These are phyloP conservation scores for Chondrus crispus DNA, from an alignment of 23 red algal genomes.

Conservation along the genomic window DNA sequence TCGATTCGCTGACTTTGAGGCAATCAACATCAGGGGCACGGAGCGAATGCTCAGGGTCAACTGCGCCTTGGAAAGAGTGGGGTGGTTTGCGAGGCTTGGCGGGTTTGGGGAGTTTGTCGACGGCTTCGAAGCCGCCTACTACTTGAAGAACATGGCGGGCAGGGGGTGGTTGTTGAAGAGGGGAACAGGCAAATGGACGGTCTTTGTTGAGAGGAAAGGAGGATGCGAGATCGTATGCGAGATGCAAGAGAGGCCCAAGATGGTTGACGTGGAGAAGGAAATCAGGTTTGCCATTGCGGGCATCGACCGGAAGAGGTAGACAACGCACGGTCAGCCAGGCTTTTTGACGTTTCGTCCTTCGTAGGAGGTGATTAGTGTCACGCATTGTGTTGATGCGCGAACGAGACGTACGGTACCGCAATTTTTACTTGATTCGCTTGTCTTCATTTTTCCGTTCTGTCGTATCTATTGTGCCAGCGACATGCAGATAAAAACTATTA, in stretches of 20 bases:
- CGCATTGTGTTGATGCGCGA: too few relatives aligned
- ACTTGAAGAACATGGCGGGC: slow-evolving; percentile 32
- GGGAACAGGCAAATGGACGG: slow-evolving; percentile 13
- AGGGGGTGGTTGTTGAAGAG: slow-evolving; percentile 47
- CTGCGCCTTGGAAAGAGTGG: slow-evolving; percentile 38
- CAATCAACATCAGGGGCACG: too few relatives aligned
- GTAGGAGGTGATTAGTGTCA: too few relatives aligned
- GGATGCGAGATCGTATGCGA: neutral
- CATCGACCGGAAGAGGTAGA: neutral
- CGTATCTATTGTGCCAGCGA: too few relatives aligned
- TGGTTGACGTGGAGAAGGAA: slow-evolving; percentile 50
- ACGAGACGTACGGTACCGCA: too few relatives aligned
- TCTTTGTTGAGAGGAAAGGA: neutral
- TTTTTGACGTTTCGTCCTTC: too few relatives aligned
- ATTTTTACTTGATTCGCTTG: too few relatives aligned
- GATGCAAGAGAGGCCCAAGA: neutral
- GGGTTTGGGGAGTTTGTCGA: slow-evolving; percentile 56
- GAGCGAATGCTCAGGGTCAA: slow-evolving; percentile 41
- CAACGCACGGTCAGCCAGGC: neutral
- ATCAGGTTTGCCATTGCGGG: slow-evolving; percentile 28
- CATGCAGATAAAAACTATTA: too few relatives aligned
- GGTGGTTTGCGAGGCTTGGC: slow-evolving; percentile 52
- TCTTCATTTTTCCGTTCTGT: too few relatives aligned
- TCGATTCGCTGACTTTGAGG: neutral
- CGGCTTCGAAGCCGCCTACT: slow-evolving; percentile 27